Base-by-base conservation (phyloP, 2,329 filamentous ascomycete genomes). In the Didymella arachidicola region DNA sequence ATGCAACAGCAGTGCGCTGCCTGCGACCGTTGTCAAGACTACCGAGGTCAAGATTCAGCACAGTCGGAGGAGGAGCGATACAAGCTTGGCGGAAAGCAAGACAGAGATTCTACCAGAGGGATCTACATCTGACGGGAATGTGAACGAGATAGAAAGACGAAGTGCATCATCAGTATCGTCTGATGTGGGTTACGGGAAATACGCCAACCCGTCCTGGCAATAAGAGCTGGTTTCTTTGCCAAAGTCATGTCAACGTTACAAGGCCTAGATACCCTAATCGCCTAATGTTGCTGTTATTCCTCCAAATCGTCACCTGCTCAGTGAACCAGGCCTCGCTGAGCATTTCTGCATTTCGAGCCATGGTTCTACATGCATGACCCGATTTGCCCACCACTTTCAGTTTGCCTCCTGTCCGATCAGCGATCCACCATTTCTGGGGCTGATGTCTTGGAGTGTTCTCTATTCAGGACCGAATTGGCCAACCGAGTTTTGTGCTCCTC, bases 41-140 rank as follows among this genome's bases (percentile, higher is more conserved):
- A 67, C 65, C 18, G 65, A 67, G 16, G 63, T 67, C 29, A 62
- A 60, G 39, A 63, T 67, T 18, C 62, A 64, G 27, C 65, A 67
- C 41, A 64, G 57, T 32, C 59, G 65, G 22, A 49, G 57, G 12
- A 53, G 44, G 19, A 64, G 60, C 38, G 59, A 48, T 14, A 34
- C 49, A 7, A 66, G 63, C 43, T 29, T 64, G 11, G 59, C 62
- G 1, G 65, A 64, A 32, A 66, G 62, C n/a, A 61, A 61, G 19
- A 62, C 57, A 25, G 64, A 65, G 46, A 59, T 60, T 16, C 22
- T 67, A 30, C 53, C 42, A 7, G 59, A 65, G 12, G 36, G 57
- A 11, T 47, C 57, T 14, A 25, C 39, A 12, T 45, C 48, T 12
- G 61, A 65, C 7, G 41, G 41, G 3, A 43, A 43, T 26, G 19